Conservation (phyloP, 129 eudicot genomes). For the Logfia minima region DNA sequence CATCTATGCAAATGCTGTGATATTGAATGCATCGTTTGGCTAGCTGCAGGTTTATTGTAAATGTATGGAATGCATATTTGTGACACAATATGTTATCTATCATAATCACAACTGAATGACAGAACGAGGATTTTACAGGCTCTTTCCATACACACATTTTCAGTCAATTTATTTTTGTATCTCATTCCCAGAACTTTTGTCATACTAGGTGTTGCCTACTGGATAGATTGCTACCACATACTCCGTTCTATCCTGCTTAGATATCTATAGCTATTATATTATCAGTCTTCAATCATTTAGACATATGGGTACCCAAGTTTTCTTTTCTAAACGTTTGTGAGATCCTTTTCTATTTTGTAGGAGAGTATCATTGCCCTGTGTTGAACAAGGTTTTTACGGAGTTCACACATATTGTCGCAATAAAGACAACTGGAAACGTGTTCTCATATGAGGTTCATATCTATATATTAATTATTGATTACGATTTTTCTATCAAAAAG, state of each 20-base stretch:
- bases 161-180: neutral
- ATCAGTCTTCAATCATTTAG: neutral
- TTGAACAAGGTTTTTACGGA: slow-evolving; percentile 95
- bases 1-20: neutral
- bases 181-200: neutral
- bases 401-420: slow-evolving; percentile 92
- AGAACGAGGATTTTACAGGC: neutral
- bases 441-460: slow-evolving; percentile 78
- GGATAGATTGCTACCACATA: slow-evolving; percentile 1
- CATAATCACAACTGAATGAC: neutral
- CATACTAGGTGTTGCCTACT: neutral
- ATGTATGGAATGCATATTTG: neutral
- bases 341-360: slow-evolving; percentile 39
- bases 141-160: neutral
- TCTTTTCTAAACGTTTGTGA: neutral
- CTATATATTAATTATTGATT: neutral
- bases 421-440: slow-evolving; percentile 97
- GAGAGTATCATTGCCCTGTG: slow-evolving; percentile 94
- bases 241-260: slow-evolving; percentile 12
- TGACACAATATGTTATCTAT: neutral
- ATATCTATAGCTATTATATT: neutral
- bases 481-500: neutral
- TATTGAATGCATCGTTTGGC: neutral
- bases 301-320: neutral
- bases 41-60: neutral